phyloP scores from a whole-genome alignment of 2,329 filamentous ascomycete genomes.

The Diaporthe sp. region DNA sequence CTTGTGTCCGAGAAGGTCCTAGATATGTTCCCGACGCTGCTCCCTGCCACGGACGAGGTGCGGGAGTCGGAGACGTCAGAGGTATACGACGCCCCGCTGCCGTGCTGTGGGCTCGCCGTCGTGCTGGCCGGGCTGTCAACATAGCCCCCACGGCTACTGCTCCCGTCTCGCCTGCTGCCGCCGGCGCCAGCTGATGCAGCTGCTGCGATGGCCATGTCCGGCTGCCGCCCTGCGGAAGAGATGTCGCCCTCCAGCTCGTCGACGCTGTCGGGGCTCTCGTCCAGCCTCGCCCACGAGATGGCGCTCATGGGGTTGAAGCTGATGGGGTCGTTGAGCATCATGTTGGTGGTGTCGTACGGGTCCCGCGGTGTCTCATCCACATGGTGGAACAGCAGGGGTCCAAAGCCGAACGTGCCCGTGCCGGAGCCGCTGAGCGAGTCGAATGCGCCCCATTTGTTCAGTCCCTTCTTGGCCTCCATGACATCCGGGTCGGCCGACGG shows the following conservation, averaged over 20 bases:
- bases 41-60: constrained; percentile 26
- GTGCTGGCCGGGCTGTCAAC: constrained; percentile 29
- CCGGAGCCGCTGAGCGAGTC: constrained; percentile 21
- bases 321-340: constrained; percentile 39
- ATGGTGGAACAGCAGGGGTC: constrained; percentile 35
- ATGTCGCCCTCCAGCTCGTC: not conserved
- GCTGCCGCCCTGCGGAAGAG: not conserved
- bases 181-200: not conserved
- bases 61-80: constrained; percentile 31
- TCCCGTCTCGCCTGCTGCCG: not conserved
- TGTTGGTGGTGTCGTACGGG: constrained; percentile 31
- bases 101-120: constrained; percentile 5
- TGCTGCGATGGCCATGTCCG: not conserved
- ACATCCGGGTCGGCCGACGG: constrained; percentile 27
- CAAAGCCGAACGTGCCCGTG: constrained; percentile 37
- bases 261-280: not conserved
- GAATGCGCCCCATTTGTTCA: constrained; percentile 39
- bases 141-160: not conserved
- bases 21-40: constrained; percentile 34
- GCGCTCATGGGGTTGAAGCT: constrained; percentile 42
- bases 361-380: constrained; percentile 24
- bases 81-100: constrained; percentile 16
- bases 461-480: constrained; percentile 30
- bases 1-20: constrained; percentile 32
- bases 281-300: constrained; percentile 38